phyloP scores from a whole-genome alignment of 352 stramenopile species.

The Globisporangium yorkense region DNA sequence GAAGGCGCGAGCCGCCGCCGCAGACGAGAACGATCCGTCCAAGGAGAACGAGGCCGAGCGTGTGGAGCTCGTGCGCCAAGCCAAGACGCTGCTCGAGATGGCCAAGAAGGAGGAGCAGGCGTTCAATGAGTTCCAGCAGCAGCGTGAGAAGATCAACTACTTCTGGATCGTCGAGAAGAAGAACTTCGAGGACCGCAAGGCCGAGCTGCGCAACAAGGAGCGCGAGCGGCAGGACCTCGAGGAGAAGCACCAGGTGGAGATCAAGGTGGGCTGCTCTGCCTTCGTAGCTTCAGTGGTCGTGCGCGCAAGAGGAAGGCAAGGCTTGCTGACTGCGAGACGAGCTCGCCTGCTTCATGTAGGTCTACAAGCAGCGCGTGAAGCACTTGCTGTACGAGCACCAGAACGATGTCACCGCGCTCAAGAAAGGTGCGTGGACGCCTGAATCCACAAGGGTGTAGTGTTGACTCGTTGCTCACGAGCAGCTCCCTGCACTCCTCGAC shows the following conservation, averaged over 20 bases:
- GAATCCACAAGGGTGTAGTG: no score
- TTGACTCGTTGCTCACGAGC: background rate
- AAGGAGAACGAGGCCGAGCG: constrained; percentile 66
- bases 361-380: constrained; percentile 96
- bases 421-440: constrained; percentile 46
- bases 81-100: constrained; percentile 70
- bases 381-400: constrained; percentile 94
- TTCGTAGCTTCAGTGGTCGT: background rate
- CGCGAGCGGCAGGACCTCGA: constrained; percentile 93
- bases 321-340: background rate
- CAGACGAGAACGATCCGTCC: constrained; percentile 48
- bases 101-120: constrained; percentile 87
- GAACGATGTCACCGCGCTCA: constrained; percentile 87
- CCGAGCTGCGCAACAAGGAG: constrained; percentile 92
- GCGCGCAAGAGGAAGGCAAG: background rate
- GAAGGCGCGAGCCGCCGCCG: constrained; percentile 20
- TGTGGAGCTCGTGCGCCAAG: constrained; percentile 66
- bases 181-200: constrained; percentile 91
- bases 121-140: constrained; percentile 95
- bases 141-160: constrained; percentile 95
- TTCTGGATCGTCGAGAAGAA: constrained; percentile 98
- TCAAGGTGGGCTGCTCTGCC: constrained; percentile 59
- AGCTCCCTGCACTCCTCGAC: background rate
- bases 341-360: constrained; percentile 16
- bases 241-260: constrained; percentile 94